Base-by-base conservation (phyloP, 2,329 filamentous ascomycete genomes). In the Penicillium thymicola region DNA sequence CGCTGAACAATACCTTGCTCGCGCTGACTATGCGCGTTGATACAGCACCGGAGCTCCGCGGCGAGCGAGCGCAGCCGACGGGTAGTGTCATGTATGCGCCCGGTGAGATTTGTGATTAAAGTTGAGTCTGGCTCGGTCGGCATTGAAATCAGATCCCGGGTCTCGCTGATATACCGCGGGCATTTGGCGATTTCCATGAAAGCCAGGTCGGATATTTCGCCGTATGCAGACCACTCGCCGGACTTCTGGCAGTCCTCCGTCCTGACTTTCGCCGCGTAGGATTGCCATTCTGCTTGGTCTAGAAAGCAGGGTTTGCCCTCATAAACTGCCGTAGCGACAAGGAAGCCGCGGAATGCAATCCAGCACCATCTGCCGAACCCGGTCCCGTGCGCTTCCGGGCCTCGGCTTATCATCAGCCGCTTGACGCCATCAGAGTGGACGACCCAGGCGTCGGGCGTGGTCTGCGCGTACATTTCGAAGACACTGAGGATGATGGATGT, bases 401-500 rank as follows among this genome's bases (percentile, higher is more conserved):
- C 73, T 6, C 73, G 69, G 14, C 65, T 65, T 16, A 64, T 63
- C 69, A 76, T 75, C n/a, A 76, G 58, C 13, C 64, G 61, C 40
- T 65, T 68, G 2, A 70, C 72, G 1, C 72, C 74, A 4, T 73
- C 71, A 0, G 72, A 70, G 52, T 76, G 74, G 14, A 68, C 64
- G 4, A 72, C 66, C 71, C 73, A 76, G 2, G 71, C 69, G 4
- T 68, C 62, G n/a, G 66, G 68, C 10, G 64, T 67, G 5, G 74
- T 74, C 34, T 68, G 70, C 13, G 72, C 69, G 50, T 73, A 73
- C 70, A 75, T 73, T 47, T 76, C 74, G 50, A 73, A 76, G 11
- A 75, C 70, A 11, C 68, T 73, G 9, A 76, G 66, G 43, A 76
- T 65, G 57, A 75, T 72, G 9, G 69, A 66, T 2, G 79, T 60